Evolutionary conservation across 805 yeast species (phyloP), one percentile per base, ranked within the genome.

Genomic region (Candida cerambycidarum): DNA sequence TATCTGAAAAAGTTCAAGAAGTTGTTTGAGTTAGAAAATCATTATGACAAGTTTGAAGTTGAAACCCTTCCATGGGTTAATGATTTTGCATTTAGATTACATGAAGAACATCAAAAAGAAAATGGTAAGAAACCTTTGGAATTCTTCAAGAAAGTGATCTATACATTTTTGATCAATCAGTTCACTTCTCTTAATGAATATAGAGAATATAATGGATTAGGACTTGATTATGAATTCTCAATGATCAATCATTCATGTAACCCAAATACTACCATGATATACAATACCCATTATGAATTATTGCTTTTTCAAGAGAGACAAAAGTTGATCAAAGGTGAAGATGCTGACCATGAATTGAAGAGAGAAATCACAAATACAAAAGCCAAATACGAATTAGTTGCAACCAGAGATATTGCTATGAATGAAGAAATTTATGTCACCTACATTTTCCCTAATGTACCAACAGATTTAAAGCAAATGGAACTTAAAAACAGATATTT

Each of bases 201-300:
- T 28, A 48, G 48, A 9, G 65, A 61, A 30, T 42, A 54, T 4
- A 53, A 61, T 35, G 76, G 41, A 6, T 12, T 30, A 3, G 35
- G 30, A 51, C 59, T 71, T 48, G 73, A 69, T 44, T 68, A 69
- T 0, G 44, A 53, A 3, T 59, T 69, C 46, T 51, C 74, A 10
- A 45, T 69, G 35, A 61, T 68, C 15, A 71, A 70, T 39, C 76
- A 70, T 52, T 63, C 71, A 5, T 71, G 76, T 48, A 47, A 53
- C 4, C 73, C 75, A 4, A 69, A 69, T 42, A 49, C 60, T 55
- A 7, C 35, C 58, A 12, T 38, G 21, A 31, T 38, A 11, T 38
- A 28, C 16, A 38, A 28, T 15, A 34, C 38, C 13, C n/a, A 28
- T 6, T 42, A 54, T 16, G 18, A 23, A 8, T 5, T 7, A 23